Evolutionary conservation across 495 filamentous ascomycete genomes (phyloP).

Genomic region (Penicillium angulare): DNA sequence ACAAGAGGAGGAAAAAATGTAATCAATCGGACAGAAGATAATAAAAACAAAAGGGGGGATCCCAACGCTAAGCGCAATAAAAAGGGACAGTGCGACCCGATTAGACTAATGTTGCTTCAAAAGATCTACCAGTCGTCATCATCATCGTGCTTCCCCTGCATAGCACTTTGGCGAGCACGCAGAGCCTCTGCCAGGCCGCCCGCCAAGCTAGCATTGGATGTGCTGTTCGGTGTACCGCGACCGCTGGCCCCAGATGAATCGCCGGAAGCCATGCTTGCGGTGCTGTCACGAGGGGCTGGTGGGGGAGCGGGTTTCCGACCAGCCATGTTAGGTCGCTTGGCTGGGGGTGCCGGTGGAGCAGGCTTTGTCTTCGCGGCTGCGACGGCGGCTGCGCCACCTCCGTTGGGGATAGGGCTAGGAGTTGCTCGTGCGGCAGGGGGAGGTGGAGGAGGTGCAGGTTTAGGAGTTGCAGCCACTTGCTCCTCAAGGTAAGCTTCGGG

Average conservation of each 20-base stretch:
- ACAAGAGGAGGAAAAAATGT: constrained; percentile 4
- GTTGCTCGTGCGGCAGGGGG: constrained; percentile 53
- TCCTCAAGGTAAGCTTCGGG: constrained; percentile 93
- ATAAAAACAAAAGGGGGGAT: no score
- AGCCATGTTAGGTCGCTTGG: constrained; percentile 71
- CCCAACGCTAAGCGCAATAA: constrained; percentile 30
- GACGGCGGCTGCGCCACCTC: constrained; percentile 44
- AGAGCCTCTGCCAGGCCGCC: constrained; percentile 84
- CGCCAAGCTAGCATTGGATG: constrained; percentile 68
- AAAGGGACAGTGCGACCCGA: constrained; percentile 8
- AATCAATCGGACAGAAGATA: constrained; percentile 8
- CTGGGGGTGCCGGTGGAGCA: constrained; percentile 76
- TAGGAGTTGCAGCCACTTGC: constrained; percentile 45
- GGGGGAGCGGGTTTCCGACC: constrained; percentile 66
- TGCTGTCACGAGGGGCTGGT: constrained; percentile 65
- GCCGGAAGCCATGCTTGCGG: constrained; percentile 67
- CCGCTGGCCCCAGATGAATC: constrained; percentile 63
- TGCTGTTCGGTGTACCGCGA: constrained; percentile 65
- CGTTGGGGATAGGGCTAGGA: constrained; percentile 48
- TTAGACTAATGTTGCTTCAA: constrained; percentile 1
- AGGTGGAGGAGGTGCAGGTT: constrained; percentile 56
- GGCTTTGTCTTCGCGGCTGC: constrained; percentile 68
- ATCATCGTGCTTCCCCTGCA: constrained; percentile 61
- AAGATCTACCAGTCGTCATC: constrained; percentile 64
- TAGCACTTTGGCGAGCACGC: constrained; percentile 67